A percentile compares a stretch with the other conserved stretches of the same genome.
These are phyloP conservation scores for Cucumis hystrix DNA, from an alignment of 306 rosid genomes.

Conservation along the genomic window DNA sequence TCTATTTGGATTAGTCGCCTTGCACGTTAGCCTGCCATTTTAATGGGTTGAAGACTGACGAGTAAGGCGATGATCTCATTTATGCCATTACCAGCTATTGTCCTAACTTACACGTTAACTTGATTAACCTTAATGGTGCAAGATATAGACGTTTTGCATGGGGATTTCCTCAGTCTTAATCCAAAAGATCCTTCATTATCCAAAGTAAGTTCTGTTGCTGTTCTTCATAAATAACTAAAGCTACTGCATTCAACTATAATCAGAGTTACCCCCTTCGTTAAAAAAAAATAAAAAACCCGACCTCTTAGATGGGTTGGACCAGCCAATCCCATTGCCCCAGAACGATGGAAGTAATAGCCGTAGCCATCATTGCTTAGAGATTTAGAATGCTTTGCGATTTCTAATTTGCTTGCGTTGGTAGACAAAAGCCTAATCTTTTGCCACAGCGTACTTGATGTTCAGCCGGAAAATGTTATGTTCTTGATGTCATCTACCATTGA, in stretches of 20 bases:
- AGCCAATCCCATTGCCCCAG: too few relatives aligned
- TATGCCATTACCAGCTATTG: neutral
- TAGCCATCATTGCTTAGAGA: neutral
- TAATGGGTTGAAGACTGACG: neutral
- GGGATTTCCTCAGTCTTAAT: constrained; percentile 57
- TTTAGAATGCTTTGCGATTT: neutral
- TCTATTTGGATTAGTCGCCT: neutral
- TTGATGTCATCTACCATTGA: neutral
- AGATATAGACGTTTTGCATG: constrained; percentile 71
- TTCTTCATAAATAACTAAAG: neutral
- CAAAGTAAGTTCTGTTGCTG: constrained; percentile 27
- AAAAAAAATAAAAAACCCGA: too few relatives aligned
- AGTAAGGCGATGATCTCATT: neutral
- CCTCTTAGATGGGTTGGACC: neutral
- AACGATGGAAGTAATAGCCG: neutral
- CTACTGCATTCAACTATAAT: too few relatives aligned
- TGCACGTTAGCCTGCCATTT: neutral
- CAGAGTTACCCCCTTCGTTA: neutral
- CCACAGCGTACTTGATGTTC: neutral
- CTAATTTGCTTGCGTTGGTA: neutral
- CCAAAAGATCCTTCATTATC: constrained; percentile 55
- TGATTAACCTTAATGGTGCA: constrained; percentile 31
- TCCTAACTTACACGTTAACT: neutral
- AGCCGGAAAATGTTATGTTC: neutral
- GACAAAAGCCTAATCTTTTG: neutral